These are phyloP conservation scores for Lipomyces yamanashiensis DNA, from an alignment of 805 yeast genomes.

Conservation along the genomic window DNA sequence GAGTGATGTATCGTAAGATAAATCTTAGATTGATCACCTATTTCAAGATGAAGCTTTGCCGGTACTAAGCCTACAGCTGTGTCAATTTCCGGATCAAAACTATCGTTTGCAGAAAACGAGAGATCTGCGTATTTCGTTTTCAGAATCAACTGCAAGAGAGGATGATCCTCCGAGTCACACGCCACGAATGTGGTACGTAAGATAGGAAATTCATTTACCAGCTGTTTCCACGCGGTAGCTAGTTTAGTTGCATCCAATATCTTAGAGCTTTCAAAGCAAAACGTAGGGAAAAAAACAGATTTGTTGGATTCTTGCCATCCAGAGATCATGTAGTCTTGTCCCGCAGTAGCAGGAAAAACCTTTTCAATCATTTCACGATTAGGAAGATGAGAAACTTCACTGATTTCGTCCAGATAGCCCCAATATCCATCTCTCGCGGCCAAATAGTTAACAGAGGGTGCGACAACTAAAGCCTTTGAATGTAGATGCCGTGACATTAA, in stretches of 20 bases:
- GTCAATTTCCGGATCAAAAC: neutral
- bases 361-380: slow-evolving; percentile 8
- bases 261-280: slow-evolving; percentile 11
- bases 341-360: slow-evolving; percentile 36
- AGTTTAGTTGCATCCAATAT: slow-evolving; percentile 16
- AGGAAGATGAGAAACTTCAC: neutral
- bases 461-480: neutral
- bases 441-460: neutral
- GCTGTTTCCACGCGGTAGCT: slow-evolving; percentile 27
- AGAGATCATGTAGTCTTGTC: slow-evolving; percentile 37
- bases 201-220: slow-evolving; percentile 19
- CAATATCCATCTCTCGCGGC: neutral
- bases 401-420: neutral
- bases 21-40: neutral
- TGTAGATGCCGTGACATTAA: neutral
- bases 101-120: neutral
- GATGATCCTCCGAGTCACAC: slow-evolving; percentile 12
- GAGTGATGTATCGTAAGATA: slow-evolving; percentile 39
- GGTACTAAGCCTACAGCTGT: slow-evolving; percentile 11
- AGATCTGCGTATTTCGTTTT: neutral
- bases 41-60: slow-evolving; percentile 17
- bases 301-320: slow-evolving; percentile 32
- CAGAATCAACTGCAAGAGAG: slow-evolving; percentile 33
- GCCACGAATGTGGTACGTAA: slow-evolving; percentile 35
- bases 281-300: slow-evolving; percentile 25